These are phyloP conservation scores for Sarocladium kiliense DNA, from an alignment of 2,329 filamentous ascomycete species.

Conservation along the genomic window DNA sequence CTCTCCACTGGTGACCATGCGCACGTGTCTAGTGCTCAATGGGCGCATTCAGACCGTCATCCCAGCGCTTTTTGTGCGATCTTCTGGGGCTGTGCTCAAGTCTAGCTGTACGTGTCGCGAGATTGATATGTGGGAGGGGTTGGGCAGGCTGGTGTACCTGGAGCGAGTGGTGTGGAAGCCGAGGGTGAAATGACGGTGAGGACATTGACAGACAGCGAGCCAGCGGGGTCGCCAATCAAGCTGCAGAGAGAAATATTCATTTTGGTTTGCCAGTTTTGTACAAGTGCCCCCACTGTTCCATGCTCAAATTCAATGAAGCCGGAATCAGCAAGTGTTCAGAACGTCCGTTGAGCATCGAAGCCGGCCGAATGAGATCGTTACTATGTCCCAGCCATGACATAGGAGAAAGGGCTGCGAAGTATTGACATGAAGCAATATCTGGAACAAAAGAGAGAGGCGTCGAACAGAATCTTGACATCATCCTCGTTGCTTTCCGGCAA, in stretches of 20 bases:
- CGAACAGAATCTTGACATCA: not conserved
- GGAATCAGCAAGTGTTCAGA: not conserved
- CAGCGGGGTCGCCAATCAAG: not conserved
- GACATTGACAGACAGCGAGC: not conserved
- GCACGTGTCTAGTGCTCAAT: constrained; percentile 31
- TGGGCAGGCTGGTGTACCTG: constrained; percentile 11
- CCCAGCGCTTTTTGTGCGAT: not conserved
- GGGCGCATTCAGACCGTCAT: constrained; percentile 16
- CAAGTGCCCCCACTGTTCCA: not conserved
- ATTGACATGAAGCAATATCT: not conserved
- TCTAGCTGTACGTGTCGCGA: not conserved
- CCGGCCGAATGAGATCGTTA: too few relatives aligned
- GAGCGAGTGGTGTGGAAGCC: not conserved
- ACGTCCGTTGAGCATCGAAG: not conserved
- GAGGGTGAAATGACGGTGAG: not conserved
- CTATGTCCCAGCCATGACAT: not conserved
- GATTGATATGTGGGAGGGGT: not conserved
- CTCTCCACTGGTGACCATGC: constrained; percentile 18
- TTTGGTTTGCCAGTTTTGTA: constrained; percentile 1
- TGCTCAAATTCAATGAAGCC: not conserved
- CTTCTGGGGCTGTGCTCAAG: not conserved
- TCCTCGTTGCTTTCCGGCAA: too few relatives aligned
- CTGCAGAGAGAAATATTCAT: constrained; percentile 3
- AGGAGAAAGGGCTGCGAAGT: not conserved
- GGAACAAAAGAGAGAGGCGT: not conserved